phyloP scores from a whole-genome alignment of 495 filamentous ascomycete genomes.

The Xylaria scruposa region DNA sequence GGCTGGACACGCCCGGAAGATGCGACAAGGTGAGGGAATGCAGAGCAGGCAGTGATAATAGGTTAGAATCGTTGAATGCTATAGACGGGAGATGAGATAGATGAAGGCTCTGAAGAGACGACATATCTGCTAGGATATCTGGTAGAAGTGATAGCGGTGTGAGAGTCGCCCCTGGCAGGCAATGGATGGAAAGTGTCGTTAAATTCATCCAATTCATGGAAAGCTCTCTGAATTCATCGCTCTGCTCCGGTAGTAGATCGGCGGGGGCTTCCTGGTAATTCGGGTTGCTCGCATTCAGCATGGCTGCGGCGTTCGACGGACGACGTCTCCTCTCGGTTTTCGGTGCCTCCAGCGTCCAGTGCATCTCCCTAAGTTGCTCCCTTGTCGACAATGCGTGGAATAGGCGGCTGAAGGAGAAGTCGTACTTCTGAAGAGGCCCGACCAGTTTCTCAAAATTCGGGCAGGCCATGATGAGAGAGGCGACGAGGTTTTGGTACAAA shows the following conservation, averaged over 20 bases:
- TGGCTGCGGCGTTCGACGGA: slow-evolving; percentile 35
- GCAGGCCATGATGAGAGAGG: slow-evolving; percentile 84
- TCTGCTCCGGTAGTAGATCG: slow-evolving; percentile 66
- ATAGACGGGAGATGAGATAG: slow-evolving; percentile 74
- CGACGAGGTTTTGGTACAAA: slow-evolving; percentile 73
- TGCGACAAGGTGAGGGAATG: slow-evolving; percentile 77
- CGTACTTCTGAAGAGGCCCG: slow-evolving; percentile 73
- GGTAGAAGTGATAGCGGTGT: slow-evolving; percentile 72
- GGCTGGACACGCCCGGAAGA: slow-evolving; percentile 77
- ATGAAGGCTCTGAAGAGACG: slow-evolving; percentile 73
- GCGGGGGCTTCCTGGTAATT: slow-evolving; percentile 49
- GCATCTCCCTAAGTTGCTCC: slow-evolving; percentile 73
- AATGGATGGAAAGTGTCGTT: slow-evolving; percentile 77
- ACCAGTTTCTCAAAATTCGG: slow-evolving; percentile 80
- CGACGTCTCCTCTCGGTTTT: slow-evolving; percentile 44
- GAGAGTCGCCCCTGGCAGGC: slow-evolving; percentile 65
- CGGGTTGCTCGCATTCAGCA: slow-evolving; percentile 35
- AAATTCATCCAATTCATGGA: slow-evolving; percentile 75
- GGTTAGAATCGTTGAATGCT: slow-evolving; percentile 72
- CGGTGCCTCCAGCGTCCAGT: slow-evolving; percentile 71
- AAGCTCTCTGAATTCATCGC: slow-evolving; percentile 70
- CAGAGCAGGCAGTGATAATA: slow-evolving; percentile 74
- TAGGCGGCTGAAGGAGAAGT: slow-evolving; percentile 75
- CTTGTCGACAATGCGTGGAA: slow-evolving; percentile 82
- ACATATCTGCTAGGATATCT: slow-evolving; percentile 67